Evolutionary conservation across 208 protist species (phyloP).

Genomic region (Zelonia costaricensis): DNA sequence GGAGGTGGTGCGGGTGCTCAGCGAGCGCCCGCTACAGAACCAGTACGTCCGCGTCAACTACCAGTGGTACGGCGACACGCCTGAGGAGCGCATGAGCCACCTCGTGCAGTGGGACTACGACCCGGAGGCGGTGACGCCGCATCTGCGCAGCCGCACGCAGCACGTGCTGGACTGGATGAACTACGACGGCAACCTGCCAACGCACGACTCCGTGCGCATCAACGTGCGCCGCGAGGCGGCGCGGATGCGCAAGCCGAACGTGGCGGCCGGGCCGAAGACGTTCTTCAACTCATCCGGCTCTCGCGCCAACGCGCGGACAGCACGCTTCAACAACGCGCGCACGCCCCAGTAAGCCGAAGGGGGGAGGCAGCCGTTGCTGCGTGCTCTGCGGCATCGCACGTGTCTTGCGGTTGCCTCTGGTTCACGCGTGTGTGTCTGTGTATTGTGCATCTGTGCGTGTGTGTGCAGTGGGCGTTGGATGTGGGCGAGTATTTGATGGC

Average conservation of each 20-base stretch:
- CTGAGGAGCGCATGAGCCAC: conserved; percentile 84
- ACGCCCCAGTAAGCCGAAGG: background rate
- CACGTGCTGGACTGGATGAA: conserved; percentile 87
- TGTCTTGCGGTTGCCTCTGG: too few species aligned
- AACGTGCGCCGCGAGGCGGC: conserved; percentile 73
- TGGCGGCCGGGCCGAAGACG: conserved; percentile 46
- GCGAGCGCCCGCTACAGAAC: conserved; percentile 88
- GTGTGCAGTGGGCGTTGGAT: too few species aligned
- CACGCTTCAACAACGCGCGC: conserved; percentile 50
- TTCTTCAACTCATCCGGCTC: conserved; percentile 89
- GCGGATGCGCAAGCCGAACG: conserved; percentile 62
- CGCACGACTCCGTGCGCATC: conserved; percentile 68
- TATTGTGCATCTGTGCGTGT: too few species aligned
- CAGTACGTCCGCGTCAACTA: conserved; percentile 90
- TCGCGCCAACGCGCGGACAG: conserved; percentile 71
- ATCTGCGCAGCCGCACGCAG: conserved; percentile 58
- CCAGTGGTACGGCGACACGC: conserved; percentile 92
- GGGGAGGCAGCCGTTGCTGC: background rate
- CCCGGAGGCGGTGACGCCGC: conserved; percentile 43
- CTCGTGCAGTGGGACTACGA: conserved; percentile 89
- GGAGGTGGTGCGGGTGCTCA: conserved; percentile 64
- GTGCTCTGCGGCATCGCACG: too few species aligned
- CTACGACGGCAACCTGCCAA: conserved; percentile 86
- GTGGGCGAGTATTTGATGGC: too few species aligned
- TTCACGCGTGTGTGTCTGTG: too few species aligned